Base-by-base conservation (phyloP, 345 rosid species). In the Euclidium syriacum region DNA sequence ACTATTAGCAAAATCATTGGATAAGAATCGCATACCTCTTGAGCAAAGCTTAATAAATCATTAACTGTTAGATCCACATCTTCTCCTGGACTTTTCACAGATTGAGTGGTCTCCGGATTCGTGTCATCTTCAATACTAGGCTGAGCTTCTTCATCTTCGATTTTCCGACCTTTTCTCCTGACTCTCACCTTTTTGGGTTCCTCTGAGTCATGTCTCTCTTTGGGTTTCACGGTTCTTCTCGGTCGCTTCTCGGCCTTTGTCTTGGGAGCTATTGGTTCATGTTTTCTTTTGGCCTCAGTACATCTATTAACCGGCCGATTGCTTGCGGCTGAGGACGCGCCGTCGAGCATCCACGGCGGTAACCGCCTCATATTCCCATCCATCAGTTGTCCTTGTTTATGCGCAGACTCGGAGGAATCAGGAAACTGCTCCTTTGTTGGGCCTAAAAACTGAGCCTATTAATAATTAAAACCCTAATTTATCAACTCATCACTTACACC, bases 321-420 rank as follows among this genome's bases (percentile, higher is more conserved):
- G 40, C 10, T 17, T 24, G 53, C 0, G 0, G 26, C 24, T 6
- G 68, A 19, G 0, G 74, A 44, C 1, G 59, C 70, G 39, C 53
- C 75, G 27, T 46, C 24, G 11, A 48, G 3, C 65, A 71, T 71
- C 75, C 75, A 71, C 53, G 75, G 65, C 10, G 70, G 75, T 56
- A 64, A 64, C 59, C 75, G 70, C 70, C 70, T 62, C 65, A 18
- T 23, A 39, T 38, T 55, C 52, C 39, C 52, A 39, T 38, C 60
- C 68, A 38, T 52, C 60, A 20, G 5, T 51, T 25, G 17, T 10
- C 25, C 27, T 22, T 14, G 3, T 7, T 29, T 16, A 36, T 26
- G 4, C 62, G 35, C 11, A 6, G 52, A 15, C 35, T 18, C 11
- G 32, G n/a, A 48, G 32, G 10, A 38, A 15, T 39, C 33, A 16